These are phyloP conservation scores for Stagonosporopsis chrysanthemi DNA, from an alignment of 2,329 filamentous ascomycete genomes.

Conservation along the genomic window DNA sequence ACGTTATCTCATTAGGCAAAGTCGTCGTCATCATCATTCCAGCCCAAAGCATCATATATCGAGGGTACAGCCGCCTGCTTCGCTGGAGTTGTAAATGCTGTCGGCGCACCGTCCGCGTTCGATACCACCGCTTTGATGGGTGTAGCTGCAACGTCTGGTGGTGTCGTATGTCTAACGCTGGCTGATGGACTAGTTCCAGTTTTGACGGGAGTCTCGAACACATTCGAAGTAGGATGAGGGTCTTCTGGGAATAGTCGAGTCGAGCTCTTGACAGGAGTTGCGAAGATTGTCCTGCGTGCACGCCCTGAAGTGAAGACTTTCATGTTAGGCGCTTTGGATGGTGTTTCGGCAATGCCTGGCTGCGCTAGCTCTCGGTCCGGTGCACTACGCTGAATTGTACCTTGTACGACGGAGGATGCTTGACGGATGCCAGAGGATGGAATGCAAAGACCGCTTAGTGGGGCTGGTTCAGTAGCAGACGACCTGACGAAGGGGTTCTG, in stretches of 20 bases:
- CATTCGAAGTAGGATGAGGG: slow-evolving; percentile 9
- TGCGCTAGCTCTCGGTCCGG: slow-evolving; percentile 40
- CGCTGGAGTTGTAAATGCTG: slow-evolving; percentile 19
- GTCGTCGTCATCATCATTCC: slow-evolving; percentile 52
- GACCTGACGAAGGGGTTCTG: slow-evolving; percentile 34
- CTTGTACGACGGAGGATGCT: slow-evolving; percentile 33
- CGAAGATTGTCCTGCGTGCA: slow-evolving; percentile 41
- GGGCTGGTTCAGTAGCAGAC: slow-evolving; percentile 25
- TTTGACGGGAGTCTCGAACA: slow-evolving; percentile 40
- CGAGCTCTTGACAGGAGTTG: slow-evolving; percentile 40
- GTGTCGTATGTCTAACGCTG: slow-evolving; percentile 9
- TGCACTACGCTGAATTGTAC: slow-evolving; percentile 39
- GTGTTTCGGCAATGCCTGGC: slow-evolving; percentile 52
- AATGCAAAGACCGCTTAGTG: slow-evolving; percentile 46
- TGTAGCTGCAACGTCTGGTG: slow-evolving; percentile 28
- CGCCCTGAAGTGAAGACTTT: slow-evolving; percentile 38
- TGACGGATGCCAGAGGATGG: slow-evolving; percentile 52
- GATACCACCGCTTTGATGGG: slow-evolving; percentile 25
- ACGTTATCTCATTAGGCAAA: slow-evolving; percentile 21
- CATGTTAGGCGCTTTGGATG: slow-evolving; percentile 49
- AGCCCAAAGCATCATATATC: slow-evolving; percentile 56
- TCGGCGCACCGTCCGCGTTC: slow-evolving; percentile 2
- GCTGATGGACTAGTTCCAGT: slow-evolving; percentile 22
- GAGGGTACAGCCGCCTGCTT: slow-evolving; percentile 29
- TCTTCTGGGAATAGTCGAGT: slow-evolving; percentile 13